Evolutionary conservation across 1,139 yeast genomes (phyloP).

Genomic region (Kodamaea arcana): DNA sequence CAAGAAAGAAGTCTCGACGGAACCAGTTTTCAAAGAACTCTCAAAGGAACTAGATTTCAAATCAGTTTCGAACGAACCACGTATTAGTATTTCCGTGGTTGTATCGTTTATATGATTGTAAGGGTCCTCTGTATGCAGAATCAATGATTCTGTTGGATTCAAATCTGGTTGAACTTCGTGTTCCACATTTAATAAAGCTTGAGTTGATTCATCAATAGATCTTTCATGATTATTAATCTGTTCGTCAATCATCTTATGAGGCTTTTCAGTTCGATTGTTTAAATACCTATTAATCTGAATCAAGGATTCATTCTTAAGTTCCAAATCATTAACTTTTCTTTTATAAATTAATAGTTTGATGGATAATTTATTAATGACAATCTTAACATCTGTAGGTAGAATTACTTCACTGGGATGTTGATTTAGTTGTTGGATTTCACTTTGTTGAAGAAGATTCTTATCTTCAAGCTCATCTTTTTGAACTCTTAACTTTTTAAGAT

Average conservation of each 20-base stretch:
- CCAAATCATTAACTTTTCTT: conserved; percentile 8
- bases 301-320: conserved; percentile 8
- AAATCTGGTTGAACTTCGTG: neutral
- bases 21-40: neutral
- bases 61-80: neutral
- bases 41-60: neutral
- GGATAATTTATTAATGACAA: conserved; percentile 1
- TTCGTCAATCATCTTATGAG: neutral
- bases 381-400: neutral
- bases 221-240: neutral
- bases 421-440: too few relatives aligned
- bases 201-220: neutral
- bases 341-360: conserved; percentile 9
- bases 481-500: too few relatives aligned
- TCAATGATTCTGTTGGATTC: neutral
- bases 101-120: neutral
- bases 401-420: too few relatives aligned
- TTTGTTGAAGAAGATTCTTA: too few relatives aligned
- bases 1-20: neutral
- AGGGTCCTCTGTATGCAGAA: too few relatives aligned
- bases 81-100: neutral
- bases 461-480: too few relatives aligned
- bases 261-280: neutral
- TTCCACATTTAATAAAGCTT: neutral
- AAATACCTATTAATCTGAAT: conserved; percentile 7